Base-by-base conservation (phyloP, 495 filamentous ascomycete genomes). In the Neurospora sp. region DNA sequence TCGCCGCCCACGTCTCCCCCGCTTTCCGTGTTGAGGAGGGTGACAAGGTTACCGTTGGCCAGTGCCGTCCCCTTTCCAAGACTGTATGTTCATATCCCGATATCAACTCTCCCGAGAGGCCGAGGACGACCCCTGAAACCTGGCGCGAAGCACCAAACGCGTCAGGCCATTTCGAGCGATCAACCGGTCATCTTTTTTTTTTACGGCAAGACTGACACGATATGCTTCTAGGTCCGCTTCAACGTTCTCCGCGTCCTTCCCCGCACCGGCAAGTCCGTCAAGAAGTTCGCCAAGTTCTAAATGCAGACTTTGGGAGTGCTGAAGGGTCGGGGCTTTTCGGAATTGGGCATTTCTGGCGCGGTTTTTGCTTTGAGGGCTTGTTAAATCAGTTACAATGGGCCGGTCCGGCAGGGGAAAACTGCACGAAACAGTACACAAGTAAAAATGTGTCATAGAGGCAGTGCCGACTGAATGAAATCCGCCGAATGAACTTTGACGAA, bases 1-100 rank as follows among this genome's bases (percentile, higher is more conserved):
- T 99, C 61, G 92, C 96, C 77, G 96, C 95, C 75, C 96, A 99
- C 89, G 96, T 98, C 75, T 97, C 94, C 72, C 96, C 96, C 79
- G 95, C 95, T 84, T 99, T 99, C 93, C 96, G 96, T 96, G 94
- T 98, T 80, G 92, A 96, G 89, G 95, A 97, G 80, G 96, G 96
- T 89, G 96, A 99, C 85, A 91, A 93, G 87, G 96, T 99, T 79
- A 97, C 94, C 77, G 96, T 99, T 85, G 96, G 96, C 85, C 95
- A 98, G 89, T 98, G 96, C 91, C 86, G 96, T 83, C 96, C 96
- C 80, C 88, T 99, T 75, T 92, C 89, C 92, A 98, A 98, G 92
- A 99, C 96, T 77, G 95, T 98, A 92, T 75, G 93, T 90, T 75
- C 4, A 39, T 22, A n/a, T 45, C 22, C 22, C 45, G 44, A 73